Percentiles rank a stretch among this genome's conserved stretches.
Conservation (phyloP, 176 grass and related monocot genomes). For the sorghum (Sorghum bicolor) region Sorghum_bicolor_NCBIv3 NC_012871.2:60708001-60708500, state of each 20-base stretch:
- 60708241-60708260: conserved; percentile 55
- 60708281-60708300: conserved; percentile 76
- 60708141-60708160: conserved; percentile 78
- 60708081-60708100: conserved; percentile 84
- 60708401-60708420: conserved; percentile 72
- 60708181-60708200: conserved; percentile 58
- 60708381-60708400: conserved; percentile 79
- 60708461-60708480: conserved; percentile 59
- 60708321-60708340: conserved; percentile 72
- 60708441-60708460: conserved; percentile 59
- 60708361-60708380: conserved; percentile 89
- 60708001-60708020: conserved; percentile 94
- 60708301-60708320: conserved; percentile 63
- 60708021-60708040: conserved; percentile 70
- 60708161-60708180: conserved; percentile 86
- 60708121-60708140: conserved; percentile 66
- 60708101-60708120: conserved; percentile 56
- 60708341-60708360: conserved; percentile 60
- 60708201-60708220: conserved; percentile 62
- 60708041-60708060: conserved; percentile 64
- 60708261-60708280: conserved; percentile 75
- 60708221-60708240: conserved; percentile 73
- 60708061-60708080: conserved; percentile 82
- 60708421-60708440: conserved; percentile 75
- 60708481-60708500: conserved; percentile 86